Conservation (phyloP, 2,329 filamentous ascomycete species). For the Cladosporium cucumerinum region DNA sequence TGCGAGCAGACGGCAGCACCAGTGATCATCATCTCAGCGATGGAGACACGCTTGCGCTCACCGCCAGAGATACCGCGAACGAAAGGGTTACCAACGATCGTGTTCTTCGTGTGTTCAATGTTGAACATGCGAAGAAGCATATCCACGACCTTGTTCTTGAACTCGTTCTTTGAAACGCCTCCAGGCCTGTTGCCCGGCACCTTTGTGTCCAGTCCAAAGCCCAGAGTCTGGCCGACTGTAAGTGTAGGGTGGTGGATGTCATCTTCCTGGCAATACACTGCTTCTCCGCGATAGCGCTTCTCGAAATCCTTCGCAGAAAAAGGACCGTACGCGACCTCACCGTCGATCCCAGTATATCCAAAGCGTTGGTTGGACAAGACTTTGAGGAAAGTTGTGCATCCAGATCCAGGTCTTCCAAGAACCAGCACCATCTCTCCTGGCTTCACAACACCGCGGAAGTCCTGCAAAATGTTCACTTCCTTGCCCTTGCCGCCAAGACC, state of each 20-base stretch:
- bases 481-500: conserved; percentile 64
- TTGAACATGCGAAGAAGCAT: conserved; percentile 88
- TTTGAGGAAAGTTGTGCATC: conserved; percentile 55
- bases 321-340: conserved; percentile 74
- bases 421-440: conserved; percentile 89
- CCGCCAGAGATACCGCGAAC: conserved; percentile 61
- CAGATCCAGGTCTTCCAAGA: conserved; percentile 67
- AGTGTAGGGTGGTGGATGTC: conserved; percentile 82
- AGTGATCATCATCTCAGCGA: conserved; percentile 50
- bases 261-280: conserved; percentile 82
- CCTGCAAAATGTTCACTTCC: conserved; percentile 70
- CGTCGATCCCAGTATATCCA: conserved; percentile 59
- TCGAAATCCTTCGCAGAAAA: conserved; percentile 68
- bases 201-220: conserved; percentile 81
- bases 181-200: conserved; percentile 75
- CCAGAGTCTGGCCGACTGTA: conserved; percentile 82
- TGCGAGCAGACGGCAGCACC: conserved; percentile 39
- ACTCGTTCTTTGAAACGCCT: conserved; percentile 68
- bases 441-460: conserved; percentile 63
- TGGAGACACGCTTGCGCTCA: conserved; percentile 49
- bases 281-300: conserved; percentile 72
- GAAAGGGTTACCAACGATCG: conserved; percentile 78
- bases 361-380: conserved; percentile 54
- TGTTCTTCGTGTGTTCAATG: conserved; percentile 82
- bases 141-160: conserved; percentile 71